Conservation (phyloP, 179 eudicot species). For the Gypsophila paniculata region DNA sequence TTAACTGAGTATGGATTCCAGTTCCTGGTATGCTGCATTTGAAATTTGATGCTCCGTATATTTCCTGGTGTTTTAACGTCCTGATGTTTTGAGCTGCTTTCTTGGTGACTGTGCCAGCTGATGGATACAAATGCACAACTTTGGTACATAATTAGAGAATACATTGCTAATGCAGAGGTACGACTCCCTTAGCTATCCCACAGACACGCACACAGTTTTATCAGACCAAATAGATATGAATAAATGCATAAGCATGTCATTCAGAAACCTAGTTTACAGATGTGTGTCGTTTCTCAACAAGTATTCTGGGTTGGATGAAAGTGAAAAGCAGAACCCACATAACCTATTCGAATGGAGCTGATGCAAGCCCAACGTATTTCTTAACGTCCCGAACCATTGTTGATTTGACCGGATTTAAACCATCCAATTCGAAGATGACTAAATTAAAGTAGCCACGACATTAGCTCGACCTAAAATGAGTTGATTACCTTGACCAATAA, state of each 20-base stretch:
- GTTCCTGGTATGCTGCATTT: conserved; percentile 59
- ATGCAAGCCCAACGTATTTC: too few relatives aligned
- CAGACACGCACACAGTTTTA: background rate
- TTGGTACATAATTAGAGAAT: conserved; percentile 97
- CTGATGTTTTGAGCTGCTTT: conserved; percentile 2
- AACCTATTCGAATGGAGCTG: too few relatives aligned
- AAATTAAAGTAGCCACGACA: background rate
- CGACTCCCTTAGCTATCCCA: background rate
- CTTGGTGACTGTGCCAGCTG: conserved; percentile 53
- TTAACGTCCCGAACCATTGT: too few relatives aligned
- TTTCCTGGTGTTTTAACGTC: background rate
- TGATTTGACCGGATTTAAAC: background rate
- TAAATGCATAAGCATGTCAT: background rate
- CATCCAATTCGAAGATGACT: too few relatives aligned
- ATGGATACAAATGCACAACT: conserved; percentile 99
- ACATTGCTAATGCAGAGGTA: conserved; percentile 90
- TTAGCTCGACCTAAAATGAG: too few relatives aligned
- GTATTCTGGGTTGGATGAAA: background rate
- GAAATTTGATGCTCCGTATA: background rate
- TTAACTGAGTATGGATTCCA: conserved; percentile 93
- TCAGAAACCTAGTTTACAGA: background rate
- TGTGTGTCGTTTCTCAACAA: background rate
- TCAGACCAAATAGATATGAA: background rate
- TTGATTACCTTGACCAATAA: too few relatives aligned
- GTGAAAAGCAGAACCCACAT: background rate